Base-by-base conservation (phyloP, 2,329 filamentous ascomycete species). In the Apiospora marii region DNA sequence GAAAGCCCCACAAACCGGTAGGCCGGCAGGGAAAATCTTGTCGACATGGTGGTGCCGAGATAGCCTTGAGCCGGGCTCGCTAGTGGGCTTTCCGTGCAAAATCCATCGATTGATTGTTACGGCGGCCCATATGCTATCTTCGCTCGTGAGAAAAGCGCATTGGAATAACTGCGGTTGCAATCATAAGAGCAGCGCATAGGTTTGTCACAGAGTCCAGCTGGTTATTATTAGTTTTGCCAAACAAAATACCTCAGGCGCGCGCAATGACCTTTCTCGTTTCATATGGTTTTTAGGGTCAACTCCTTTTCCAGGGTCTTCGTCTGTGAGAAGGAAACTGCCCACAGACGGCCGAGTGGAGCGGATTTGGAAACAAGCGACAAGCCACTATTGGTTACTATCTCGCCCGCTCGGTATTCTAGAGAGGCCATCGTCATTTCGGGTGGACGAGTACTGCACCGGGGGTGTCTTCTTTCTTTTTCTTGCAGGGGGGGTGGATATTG, bases 341-440 rank as follows among this genome's bases (percentile, higher is more conserved):
- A 58, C 51, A 58, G 51, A 58, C 51, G 8, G 30, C 30, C 22
- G 30, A 37, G 53, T 61, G 53, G 53, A 37, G 53, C 19, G 51
- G 51, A 27, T 8, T 58, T 19, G 51, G 34, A 22, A 19, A 27
- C 53, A 61, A 37, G 27, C 27, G 53, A 61, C 53, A 19, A 22
- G 53, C 30, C 53, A 61, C 53, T 61, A 37, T 37, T 61, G 53
- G 8, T 7, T n/a, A 22, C 58, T 41, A 41, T 41, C 30, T n/a
- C 10, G 8, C 14, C n/a, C 8, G 34, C 58, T 41, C 19, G 22
- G 34, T 64, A 41, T 41, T 37, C 58, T 64, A 19, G 34, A 41
- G 58, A 64, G 53, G 53, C 19, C 58, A 64, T 64, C 58, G 22
- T 64, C 58, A 64, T 64, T 64, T 64, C 58, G 34, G 19, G 58